These are phyloP conservation scores for Pilatotrama ljubarskyi DNA, from an alignment of 768 basidiomycete genomes.

Conservation along the genomic window DNA sequence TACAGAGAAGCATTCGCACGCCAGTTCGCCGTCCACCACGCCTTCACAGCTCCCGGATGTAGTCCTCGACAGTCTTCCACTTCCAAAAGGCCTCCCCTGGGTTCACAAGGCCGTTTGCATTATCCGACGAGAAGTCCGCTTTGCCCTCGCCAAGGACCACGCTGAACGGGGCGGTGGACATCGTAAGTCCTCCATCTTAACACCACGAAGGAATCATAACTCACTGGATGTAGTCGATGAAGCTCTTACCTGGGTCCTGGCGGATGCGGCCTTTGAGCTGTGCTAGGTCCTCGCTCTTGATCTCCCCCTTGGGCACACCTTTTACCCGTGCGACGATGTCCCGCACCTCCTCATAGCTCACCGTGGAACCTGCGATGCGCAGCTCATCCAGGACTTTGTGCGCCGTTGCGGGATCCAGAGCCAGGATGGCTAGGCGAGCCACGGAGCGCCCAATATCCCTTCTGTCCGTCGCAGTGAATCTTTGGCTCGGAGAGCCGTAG, in stretches of 20 bases:
- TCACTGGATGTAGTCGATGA: conserved; percentile 14
- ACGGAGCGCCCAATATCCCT: conserved; percentile 24
- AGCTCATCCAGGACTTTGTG: conserved; percentile 22
- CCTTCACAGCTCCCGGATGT: conserved; percentile 1
- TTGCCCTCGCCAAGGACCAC: conserved; percentile 23
- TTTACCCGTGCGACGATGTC: conserved; percentile 14
- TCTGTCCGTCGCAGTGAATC: conserved; percentile 16
- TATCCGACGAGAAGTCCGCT: conserved; percentile 19
- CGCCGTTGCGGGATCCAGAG: conserved; percentile 16
- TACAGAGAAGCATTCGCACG: not conserved
- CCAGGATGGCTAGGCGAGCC: conserved; percentile 22
- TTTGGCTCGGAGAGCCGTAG: conserved; percentile 19
- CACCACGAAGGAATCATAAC: not conserved
- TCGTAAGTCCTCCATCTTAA: not conserved
- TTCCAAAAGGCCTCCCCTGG: conserved; percentile 23
- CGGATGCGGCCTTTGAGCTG: conserved; percentile 14
- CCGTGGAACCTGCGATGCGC: conserved; percentile 21
- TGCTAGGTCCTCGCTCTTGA: conserved; percentile 16
- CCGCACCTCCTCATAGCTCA: conserved; percentile 13
- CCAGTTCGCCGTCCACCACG: not conserved
- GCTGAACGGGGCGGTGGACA: conserved; percentile 1
- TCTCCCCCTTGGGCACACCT: conserved; percentile 14
- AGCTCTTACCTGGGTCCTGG: conserved; percentile 7
- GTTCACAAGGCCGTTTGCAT: conserved; percentile 27
- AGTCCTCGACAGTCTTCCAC: conserved; percentile 23